These are phyloP conservation scores for Hamigera avellanea DNA, from an alignment of 495 filamentous ascomycete species.

Conservation along the genomic window DNA sequence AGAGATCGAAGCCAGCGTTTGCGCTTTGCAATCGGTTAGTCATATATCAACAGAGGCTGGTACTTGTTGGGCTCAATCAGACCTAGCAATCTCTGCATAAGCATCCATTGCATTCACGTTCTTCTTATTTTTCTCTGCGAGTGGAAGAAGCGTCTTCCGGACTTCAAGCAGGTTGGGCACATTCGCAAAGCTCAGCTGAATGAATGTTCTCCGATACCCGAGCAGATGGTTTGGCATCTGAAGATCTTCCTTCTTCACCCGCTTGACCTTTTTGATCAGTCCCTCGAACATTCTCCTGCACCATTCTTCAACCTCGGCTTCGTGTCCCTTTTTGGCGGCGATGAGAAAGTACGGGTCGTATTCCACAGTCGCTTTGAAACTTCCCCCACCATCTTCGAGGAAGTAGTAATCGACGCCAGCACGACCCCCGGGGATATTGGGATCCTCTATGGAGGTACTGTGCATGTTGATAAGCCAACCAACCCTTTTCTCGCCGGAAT, in stretches of 20 bases:
- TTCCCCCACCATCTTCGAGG: slow-evolving; percentile 81
- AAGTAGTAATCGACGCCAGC: slow-evolving; percentile 96
- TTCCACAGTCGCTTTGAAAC: slow-evolving; percentile 92
- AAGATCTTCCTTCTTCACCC: slow-evolving; percentile 86
- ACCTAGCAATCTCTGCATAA: slow-evolving; percentile 93
- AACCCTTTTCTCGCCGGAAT: slow-evolving; percentile 70
- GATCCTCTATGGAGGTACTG: slow-evolving; percentile 74
- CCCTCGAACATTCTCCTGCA: slow-evolving; percentile 75
- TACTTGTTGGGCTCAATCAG: slow-evolving; percentile 15
- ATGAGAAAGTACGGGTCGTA: slow-evolving; percentile 96
- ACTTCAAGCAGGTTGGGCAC: slow-evolving; percentile 75
- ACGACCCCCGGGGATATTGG: slow-evolving; percentile 67
- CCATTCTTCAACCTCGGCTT: slow-evolving; percentile 95
- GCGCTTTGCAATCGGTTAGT: slow-evolving; percentile 41
- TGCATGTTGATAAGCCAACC: slow-evolving; percentile 97
- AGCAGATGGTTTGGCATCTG: slow-evolving; percentile 93
- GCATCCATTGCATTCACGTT: slow-evolving; percentile 94
- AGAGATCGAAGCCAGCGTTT: slow-evolving; percentile 85
- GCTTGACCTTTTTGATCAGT: slow-evolving; percentile 62
- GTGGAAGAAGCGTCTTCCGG: slow-evolving; percentile 68
- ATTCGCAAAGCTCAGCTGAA: slow-evolving; percentile 79
- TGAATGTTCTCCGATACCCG: slow-evolving; percentile 76
- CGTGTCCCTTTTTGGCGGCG: slow-evolving; percentile 75
- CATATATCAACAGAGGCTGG: neutral
- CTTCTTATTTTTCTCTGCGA: slow-evolving; percentile 95